Base-by-base conservation (phyloP, 176 grass and related monocot species). In the Aegilops umbellulata region DNA sequence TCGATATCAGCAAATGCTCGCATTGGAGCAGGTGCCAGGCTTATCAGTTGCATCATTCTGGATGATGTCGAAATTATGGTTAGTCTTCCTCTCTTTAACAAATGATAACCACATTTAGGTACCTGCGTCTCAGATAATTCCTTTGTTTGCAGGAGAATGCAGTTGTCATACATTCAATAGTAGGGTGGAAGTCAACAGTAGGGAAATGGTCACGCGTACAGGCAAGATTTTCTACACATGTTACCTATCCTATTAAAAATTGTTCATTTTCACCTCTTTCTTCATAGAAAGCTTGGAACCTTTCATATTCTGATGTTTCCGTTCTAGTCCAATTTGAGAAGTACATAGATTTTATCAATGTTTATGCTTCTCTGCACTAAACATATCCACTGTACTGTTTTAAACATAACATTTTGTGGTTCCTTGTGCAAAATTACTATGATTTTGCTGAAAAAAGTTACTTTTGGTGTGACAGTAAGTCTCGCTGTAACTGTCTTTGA, bases 51-150 rank as follows among this genome's bases (percentile, higher is more conserved):
- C 74, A 99, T 99, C 62, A 93, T 99, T 90, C 79, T 99, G 57
- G 97, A 99, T 82, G 90, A 97, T 89, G 97, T 97, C 78, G 97
- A 99, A 97, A 99, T 99, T 83, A 93, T 94, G 97, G 97, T 97
- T 71, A 83, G 87, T 83, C 76, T 86, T 46, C 60, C 41, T 42
- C 25, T 76, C 1, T 72, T 30, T 87, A 11, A 9, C 1, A 69
- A 79, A 32, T 41, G 67, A 86, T 47, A 63, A 66, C 25, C 38
- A 62, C 42, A 6, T 87, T 64, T 88, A 10, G n/a, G 35, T 71
- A 72, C 67, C 42, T 82, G 22, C 53, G 68, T 80, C 67, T 78
- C 46, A 84, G 17, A 79, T 79, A 39, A 17, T 73, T 74, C 24
- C 11, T 55, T 83, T 87, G 29, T n/a, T 87, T 36, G 76, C 87